Evolutionary conservation across 2,329 filamentous ascomycete species (phyloP), one percentile per base, ranked within the genome.

Genomic region (Colletotrichum karsti): DNA sequence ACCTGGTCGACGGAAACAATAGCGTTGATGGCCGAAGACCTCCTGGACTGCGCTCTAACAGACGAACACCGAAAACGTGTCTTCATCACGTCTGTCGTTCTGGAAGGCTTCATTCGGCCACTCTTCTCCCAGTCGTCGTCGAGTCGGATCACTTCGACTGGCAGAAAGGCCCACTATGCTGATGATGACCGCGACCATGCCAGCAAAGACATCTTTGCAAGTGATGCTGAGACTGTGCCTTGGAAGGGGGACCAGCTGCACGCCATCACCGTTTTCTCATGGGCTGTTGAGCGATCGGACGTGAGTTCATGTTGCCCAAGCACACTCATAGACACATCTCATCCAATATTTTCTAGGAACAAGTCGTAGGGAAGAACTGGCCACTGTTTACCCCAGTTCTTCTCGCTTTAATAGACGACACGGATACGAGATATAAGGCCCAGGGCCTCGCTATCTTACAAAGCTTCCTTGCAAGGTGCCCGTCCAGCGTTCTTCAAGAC

Each of bases 351-450:
- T 22, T 8, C 9, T 58, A 88, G 84, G 71, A 76, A 55, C 35
- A 73, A 1, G 75, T 84, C 7, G 78, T 92, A 9, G 78, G 85
- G 69, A 76, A 82, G 10, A 80, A 90, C 72, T 95, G 92, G 91
- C 88, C 89, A 3, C 80, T 93, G 7, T 87, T 92, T 66, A 86
- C 91, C 2, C 93, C 93, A 1, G 89, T 91, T 0, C 80, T 95
- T 4, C 83, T 95, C 5, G 88, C 89, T 0, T 84, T 95, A 5
- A 79, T 90, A 28, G 92, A 95, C 75, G 91, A 93, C 72, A 75
- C 84, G 13, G 82, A 87, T 22, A 82, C 83, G 0, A 70, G 76
- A 3, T 81, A 88, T 68, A 89, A 91, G 69, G 76, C 79, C 2
- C 81, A 81, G 26, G 91, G 91, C 1, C 86, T 93, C 13, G 71